Base-by-base conservation (phyloP, 2,329 filamentous ascomycete genomes). In the Lecanoromycetidae sp. region DNA sequence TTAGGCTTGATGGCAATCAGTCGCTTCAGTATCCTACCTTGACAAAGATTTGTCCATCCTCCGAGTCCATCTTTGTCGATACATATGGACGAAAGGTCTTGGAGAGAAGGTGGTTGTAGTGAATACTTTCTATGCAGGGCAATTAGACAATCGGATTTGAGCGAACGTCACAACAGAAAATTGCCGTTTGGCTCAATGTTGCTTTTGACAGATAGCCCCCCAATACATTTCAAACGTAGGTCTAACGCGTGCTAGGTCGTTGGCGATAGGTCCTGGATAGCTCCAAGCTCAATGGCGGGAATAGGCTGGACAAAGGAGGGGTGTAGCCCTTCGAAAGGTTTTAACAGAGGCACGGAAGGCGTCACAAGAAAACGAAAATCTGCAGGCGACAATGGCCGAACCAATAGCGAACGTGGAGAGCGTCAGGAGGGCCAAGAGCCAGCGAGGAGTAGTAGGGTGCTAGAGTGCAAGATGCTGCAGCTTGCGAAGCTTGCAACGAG, bases 41-140 rank as follows among this genome's bases (percentile, higher is more conserved):
- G 68, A 91, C 79, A 70, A 91, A 93, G 68, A 84, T 69, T 72
- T 86, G 80, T 66, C 85, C 85, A 80, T 91, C 84, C 80, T 90
- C 84, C 66, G 83, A 86, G 71, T 86, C 81, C 83, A 87, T 91
- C 58, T 27, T 48, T 36, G 38, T 25, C 40, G 35, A 46, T 46
- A 46, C 44, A 46, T 46, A 35, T 34, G 44, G 37, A 26, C 32
- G 20, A 5, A 20, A 19, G 23, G 27, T 15, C 33, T 22, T 25
- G 19, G 17, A 34, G 13, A 23, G 43, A 5, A 29, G 22, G n/a
- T n/a, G n/a, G n/a, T n/a, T n/a, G n/a, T n/a, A n/a, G n/a, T n/a
- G n/a, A n/a, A n/a, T n/a, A n/a, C n/a, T n/a, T n/a, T n/a, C n/a
- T n/a, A n/a, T n/a, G 37, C 22, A 15, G 37, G 15, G 29, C 13